phyloP scores from a whole-genome alignment of 23 red algal genomes.

The Pyropia yezoensis region DNA sequence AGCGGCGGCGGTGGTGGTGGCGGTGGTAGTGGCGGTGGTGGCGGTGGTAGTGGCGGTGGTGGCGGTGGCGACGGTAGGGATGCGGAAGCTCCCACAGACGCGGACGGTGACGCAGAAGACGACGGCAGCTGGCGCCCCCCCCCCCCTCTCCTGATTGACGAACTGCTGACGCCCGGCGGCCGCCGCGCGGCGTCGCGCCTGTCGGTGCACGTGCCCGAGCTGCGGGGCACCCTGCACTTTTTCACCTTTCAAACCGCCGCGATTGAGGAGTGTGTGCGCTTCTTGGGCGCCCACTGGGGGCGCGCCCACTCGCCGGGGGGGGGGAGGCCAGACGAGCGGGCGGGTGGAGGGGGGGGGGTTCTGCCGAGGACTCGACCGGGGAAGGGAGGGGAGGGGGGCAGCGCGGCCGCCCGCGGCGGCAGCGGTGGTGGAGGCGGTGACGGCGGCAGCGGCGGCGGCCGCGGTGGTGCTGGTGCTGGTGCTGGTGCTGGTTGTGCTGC shows the following conservation, averaged over 20 bases:
- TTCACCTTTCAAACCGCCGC: conserved; percentile 86
- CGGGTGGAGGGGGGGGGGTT: neutral
- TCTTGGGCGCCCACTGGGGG: conserved; percentile 62
- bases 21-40: too few species aligned
- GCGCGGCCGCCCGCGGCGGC: neutral
- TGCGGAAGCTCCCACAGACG: too few species aligned
- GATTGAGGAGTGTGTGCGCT: conserved; percentile 81
- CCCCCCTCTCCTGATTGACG: conserved; percentile 42
- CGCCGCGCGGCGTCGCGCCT: conserved; percentile 7
- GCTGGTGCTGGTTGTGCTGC: too few species aligned
- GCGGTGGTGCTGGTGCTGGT: too few species aligned
- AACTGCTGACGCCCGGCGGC: conserved; percentile 7
- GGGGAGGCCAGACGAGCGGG: neutral
- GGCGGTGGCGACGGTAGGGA: too few species aligned
- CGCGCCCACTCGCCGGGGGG: neutral
- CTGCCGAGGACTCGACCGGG: neutral
- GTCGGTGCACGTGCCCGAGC: conserved; percentile 66
- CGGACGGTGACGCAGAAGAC: too few species aligned
- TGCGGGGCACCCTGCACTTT: conserved; percentile 75
- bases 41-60: too few species aligned
- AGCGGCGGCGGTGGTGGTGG: too few species aligned
- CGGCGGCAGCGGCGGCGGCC: too few species aligned
- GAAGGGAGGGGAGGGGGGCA: neutral
- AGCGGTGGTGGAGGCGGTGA: too few species aligned
- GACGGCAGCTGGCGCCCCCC: too few species aligned